These are phyloP conservation scores for Phlebopus sp. DNA, from an alignment of 1,284 basidiomycete genomes.

Conservation along the genomic window DNA sequence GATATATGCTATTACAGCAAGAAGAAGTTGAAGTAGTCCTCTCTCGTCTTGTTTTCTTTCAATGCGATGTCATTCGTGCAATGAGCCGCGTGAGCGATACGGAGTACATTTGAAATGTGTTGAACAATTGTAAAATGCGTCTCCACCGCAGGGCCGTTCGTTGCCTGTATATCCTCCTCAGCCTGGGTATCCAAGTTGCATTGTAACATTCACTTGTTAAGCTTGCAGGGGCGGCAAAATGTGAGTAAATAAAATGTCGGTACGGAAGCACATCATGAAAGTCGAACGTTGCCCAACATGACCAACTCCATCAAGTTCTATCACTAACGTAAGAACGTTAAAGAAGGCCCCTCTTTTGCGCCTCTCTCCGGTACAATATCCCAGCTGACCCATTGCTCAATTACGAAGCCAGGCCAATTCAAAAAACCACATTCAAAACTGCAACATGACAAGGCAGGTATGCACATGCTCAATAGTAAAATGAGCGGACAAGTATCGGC, in stretches of 20 bases:
- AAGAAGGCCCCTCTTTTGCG: too few species aligned
- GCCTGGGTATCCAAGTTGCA: conserved; percentile 18
- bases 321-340: too few species aligned
- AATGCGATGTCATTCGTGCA: neutral
- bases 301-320: too few species aligned
- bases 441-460: neutral
- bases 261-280: too few species aligned
- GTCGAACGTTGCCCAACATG: too few species aligned
- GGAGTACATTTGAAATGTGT: too few species aligned
- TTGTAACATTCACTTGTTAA: neutral
- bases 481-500: conserved; percentile 6
- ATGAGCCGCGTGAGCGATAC: conserved; percentile 1
- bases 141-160: conserved; percentile 3
- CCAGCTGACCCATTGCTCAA: too few species aligned
- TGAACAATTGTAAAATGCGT: neutral
- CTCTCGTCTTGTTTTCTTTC: neutral
- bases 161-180: conserved; percentile 19
- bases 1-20: too few species aligned
- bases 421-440: too few species aligned
- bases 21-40: conserved; percentile 93
- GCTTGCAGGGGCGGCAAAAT: neutral
- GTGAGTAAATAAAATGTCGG: too few species aligned
- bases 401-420: too few species aligned
- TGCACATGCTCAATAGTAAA: neutral
- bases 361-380: too few species aligned